A percentile compares a stretch with the other conserved stretches of the same genome.
Conservation (phyloP, 1,139 yeast genomes). For the Nakaseomyces nivariensis region DNA sequence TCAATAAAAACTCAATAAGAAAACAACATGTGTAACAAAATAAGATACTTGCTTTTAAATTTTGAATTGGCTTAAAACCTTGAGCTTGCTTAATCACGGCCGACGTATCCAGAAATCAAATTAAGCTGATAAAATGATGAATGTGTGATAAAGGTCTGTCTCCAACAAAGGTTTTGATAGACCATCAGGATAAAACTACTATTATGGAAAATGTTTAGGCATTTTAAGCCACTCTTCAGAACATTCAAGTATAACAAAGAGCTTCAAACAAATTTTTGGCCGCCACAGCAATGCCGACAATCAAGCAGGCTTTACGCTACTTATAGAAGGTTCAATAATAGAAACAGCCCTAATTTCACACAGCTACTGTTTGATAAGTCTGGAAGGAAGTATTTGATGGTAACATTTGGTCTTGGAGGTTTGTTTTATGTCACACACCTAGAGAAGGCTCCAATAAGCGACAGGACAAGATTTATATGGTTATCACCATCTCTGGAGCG, state of each 20-base stretch:
- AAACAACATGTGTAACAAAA: too few relatives aligned
- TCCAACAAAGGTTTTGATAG: too few relatives aligned
- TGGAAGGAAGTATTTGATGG: constrained; percentile 22
- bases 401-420: constrained; percentile 29
- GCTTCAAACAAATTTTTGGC: not conserved
- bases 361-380: constrained; percentile 19
- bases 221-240: not conserved
- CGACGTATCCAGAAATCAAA: too few relatives aligned
- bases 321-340: constrained; percentile 27
- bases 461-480: constrained; percentile 63
- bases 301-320: not conserved
- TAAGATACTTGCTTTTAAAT: too few relatives aligned
- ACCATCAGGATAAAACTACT: not conserved
- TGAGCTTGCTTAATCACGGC: too few relatives aligned
- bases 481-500: constrained; percentile 59
- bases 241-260: not conserved
- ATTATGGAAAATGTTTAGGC: not conserved
- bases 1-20: too few relatives aligned
- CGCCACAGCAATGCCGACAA: not conserved
- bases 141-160: too few relatives aligned
- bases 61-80: too few relatives aligned
- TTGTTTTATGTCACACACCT: constrained; percentile 54
- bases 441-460: constrained; percentile 76
- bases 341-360: constrained; percentile 10
- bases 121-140: too few relatives aligned